Evolutionary conservation across 2,329 filamentous ascomycete genomes (phyloP).

Genomic region (Beauveria scarabaeidicola): DNA sequence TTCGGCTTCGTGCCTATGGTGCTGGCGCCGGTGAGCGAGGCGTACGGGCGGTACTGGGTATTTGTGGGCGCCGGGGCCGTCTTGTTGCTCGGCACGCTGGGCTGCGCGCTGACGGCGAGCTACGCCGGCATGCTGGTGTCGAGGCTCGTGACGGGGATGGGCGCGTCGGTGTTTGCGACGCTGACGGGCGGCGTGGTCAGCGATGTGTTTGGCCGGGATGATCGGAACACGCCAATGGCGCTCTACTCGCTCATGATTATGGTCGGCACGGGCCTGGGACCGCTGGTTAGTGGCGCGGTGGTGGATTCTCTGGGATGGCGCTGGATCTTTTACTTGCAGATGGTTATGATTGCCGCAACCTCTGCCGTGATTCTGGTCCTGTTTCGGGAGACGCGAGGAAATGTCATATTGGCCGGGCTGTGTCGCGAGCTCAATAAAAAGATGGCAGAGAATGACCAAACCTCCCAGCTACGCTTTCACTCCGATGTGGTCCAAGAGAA

Average conservation of each 20-base stretch:
- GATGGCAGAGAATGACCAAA: not conserved
- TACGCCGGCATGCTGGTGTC: slow-evolving; percentile 67
- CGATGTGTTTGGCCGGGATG: slow-evolving; percentile 71
- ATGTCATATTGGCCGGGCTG: not conserved
- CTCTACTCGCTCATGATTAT: slow-evolving; percentile 74
- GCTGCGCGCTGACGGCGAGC: slow-evolving; percentile 61
- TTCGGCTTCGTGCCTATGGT: slow-evolving; percentile 82
- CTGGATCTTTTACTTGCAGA: slow-evolving; percentile 85
- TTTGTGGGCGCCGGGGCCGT: slow-evolving; percentile 66
- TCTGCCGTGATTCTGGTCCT: slow-evolving; percentile 40
- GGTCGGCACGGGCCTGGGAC: slow-evolving; percentile 70
- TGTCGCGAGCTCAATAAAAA: not conserved
- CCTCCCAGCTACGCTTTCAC: not conserved
- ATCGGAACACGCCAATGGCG: slow-evolving; percentile 83
- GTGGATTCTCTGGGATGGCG: slow-evolving; percentile 52
- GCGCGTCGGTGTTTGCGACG: slow-evolving; percentile 70
- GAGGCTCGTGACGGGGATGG: slow-evolving; percentile 67
- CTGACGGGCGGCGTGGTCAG: slow-evolving; percentile 86
- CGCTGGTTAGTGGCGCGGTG: slow-evolving; percentile 62
- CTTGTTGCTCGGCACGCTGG: slow-evolving; percentile 62
- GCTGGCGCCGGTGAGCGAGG: slow-evolving; percentile 78
- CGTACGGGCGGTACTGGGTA: slow-evolving; percentile 77
- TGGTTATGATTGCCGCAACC: slow-evolving; percentile 57
- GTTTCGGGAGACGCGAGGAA: not conserved
- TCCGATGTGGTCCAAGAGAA: not conserved